Base-by-base conservation (phyloP, 805 yeast species). In the Metschnikowia anglica region DNA sequence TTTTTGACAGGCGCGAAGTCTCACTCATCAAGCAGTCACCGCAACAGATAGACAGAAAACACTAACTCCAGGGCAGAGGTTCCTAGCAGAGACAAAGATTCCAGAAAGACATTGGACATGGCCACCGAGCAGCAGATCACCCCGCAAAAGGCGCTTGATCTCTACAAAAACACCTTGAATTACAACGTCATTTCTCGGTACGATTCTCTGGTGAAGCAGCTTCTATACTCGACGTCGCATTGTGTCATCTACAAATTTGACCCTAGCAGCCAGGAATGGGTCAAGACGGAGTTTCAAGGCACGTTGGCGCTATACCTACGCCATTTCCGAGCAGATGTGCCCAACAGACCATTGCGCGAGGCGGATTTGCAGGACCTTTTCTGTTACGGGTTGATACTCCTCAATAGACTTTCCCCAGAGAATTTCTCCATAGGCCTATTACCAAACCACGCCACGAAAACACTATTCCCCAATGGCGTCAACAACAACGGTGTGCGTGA, bases 141-240 rank as follows among this genome's bases (percentile, higher is more conserved):
- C 13, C 66, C 70, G 3, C 61, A 60, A 38, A 63, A 65, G 51
- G 77, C 85, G 0, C 60, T 80, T 42, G 85, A 80, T 39, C 73
- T 85, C 17, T 85, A 80, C 56, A 73, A 81, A 39, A 80, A 78
- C 48, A 84, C 90, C 0, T 65, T 85, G 35, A 83, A 85, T 37
- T 85, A 77, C 65, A 85, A 85, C 58, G 90, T 85, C 39, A 82
- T 85, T 23, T 82, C 85, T 18, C 73, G 89, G 47, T 85, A 85
- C 56, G 95, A 85, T 52, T 85, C 90, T 0, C 72, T 73, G 49
- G 78, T 84, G 37, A 79, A 83, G 43, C 87, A 82, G 56, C 68
- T 85, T 23, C 63, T 84, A 31, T 83, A 79, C 54, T 76, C 81
- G 39, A 77, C 90, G 2, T 80, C 90, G 12, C 87, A 84, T 59